phyloP scores from a whole-genome alignment of 352 stramenopile genomes.

The Phytophthora sojae region DNA sequence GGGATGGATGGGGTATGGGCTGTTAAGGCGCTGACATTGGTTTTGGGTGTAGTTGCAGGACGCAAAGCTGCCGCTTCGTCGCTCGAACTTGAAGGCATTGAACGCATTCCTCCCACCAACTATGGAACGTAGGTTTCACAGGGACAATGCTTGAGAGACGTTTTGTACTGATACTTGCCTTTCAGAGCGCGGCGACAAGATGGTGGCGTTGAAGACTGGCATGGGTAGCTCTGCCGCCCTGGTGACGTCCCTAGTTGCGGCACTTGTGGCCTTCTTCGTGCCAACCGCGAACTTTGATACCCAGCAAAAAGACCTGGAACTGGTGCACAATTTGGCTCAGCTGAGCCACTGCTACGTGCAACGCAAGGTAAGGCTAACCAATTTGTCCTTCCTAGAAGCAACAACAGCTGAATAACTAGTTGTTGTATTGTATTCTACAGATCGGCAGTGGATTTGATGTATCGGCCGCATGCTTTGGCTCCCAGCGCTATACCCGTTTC shows the following conservation, averaged over 20 bases:
- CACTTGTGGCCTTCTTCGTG: slow-evolving; percentile 89
- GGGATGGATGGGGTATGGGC: slow-evolving; percentile 11
- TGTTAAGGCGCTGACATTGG: slow-evolving; percentile 1
- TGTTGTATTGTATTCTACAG: slow-evolving; percentile 31
- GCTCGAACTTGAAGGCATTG: slow-evolving; percentile 77
- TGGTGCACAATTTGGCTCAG: slow-evolving; percentile 96
- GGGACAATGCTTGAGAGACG: background rate
- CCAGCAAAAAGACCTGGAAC: slow-evolving; percentile 32
- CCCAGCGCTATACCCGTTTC: slow-evolving; percentile 95
- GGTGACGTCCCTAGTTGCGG: slow-evolving; percentile 94
- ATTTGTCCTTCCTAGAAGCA: background rate
- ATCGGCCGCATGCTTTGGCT: slow-evolving; percentile 93
- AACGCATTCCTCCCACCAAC: slow-evolving; percentile 85
- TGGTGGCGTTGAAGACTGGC: slow-evolving; percentile 94
- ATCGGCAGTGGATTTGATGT: slow-evolving; percentile 98
- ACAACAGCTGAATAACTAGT: background rate
- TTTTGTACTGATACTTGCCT: slow-evolving; percentile 2
- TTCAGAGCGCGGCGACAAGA: slow-evolving; percentile 48
- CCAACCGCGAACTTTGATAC: slow-evolving; percentile 35
- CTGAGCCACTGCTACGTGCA: slow-evolving; percentile 96
- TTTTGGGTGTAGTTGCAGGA: slow-evolving; percentile 67
- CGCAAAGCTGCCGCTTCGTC: slow-evolving; percentile 58
- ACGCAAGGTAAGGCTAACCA: slow-evolving; percentile 81
- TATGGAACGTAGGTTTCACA: slow-evolving; percentile 46
- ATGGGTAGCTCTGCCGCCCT: slow-evolving; percentile 96